Percentiles rank a stretch among this genome's conserved stretches.
These are phyloP conservation scores for Gloeostereum incarnatum DNA, from an alignment of 768 basidiomycete species.

Conservation along the genomic window DNA sequence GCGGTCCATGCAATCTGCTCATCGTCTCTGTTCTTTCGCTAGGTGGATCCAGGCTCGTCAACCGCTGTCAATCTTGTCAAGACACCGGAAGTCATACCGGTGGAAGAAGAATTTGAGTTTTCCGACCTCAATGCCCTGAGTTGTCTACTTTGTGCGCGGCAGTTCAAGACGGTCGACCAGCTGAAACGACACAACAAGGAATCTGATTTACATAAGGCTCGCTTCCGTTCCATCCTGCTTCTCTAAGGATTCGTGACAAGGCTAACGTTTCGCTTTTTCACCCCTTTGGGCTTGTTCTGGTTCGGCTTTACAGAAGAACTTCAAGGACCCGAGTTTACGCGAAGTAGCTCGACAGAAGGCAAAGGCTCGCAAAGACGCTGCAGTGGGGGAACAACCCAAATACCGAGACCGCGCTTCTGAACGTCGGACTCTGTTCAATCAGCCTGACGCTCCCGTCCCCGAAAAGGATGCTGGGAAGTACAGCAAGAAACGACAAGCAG, in stretches of 20 bases:
- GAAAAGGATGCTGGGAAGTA: constrained; percentile 26
- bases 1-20: too few relatives aligned
- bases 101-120: constrained; percentile 71
- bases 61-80: constrained; percentile 7
- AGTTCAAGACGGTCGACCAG: constrained; percentile 84
- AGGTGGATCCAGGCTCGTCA: constrained; percentile 9
- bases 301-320: constrained; percentile 65
- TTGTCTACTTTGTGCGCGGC: constrained; percentile 87
- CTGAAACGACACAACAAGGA: constrained; percentile 86
- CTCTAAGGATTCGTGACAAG: constrained; percentile 13
- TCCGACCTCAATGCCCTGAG: constrained; percentile 66
- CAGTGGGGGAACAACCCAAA: constrained; percentile 49
- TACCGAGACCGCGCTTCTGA: constrained; percentile 96
- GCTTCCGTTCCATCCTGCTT: constrained; percentile 31
- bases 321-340: constrained; percentile 60
- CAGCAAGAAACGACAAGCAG: constrained; percentile 30
- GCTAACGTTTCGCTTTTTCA: constrained; percentile 22
- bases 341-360: constrained; percentile 69
- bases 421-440: constrained; percentile 83
- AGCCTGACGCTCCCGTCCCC: constrained; percentile 75
- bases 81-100: constrained; percentile 21
- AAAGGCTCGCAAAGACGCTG: constrained; percentile 26
- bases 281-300: constrained; percentile 6
- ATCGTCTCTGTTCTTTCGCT: too few relatives aligned
- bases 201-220: constrained; percentile 93